These are phyloP conservation scores for Limnanthes douglasii DNA, from an alignment of 345 rosid species.

Conservation along the genomic window DNA sequence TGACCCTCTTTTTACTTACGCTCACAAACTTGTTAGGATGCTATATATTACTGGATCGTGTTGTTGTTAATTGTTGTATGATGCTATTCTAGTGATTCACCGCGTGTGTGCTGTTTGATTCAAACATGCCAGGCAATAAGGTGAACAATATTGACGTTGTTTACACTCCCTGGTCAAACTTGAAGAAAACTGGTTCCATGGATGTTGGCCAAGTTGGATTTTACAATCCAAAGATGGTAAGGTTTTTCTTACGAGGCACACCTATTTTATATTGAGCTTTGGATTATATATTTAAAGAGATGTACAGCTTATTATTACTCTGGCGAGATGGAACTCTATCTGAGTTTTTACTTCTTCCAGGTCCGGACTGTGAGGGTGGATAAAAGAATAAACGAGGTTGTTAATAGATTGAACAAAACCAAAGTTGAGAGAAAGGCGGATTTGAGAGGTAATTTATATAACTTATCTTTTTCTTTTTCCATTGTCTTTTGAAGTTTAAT, in stretches of 20 bases:
- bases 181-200: conserved; percentile 95
- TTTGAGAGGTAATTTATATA: conserved; percentile 67
- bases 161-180: conserved; percentile 91
- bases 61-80: conserved; percentile 9
- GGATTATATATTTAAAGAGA: neutral
- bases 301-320: no score
- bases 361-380: conserved; percentile 87
- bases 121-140: conserved; percentile 65
- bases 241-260: conserved; percentile 8
- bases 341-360: conserved; percentile 19
- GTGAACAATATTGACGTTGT: conserved; percentile 90
- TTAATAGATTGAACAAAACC: conserved; percentile 88
- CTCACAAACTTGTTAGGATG: no score
- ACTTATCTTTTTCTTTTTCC: no score
- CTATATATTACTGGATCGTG: no score
- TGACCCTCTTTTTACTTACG: no score
- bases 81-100: conserved; percentile 5
- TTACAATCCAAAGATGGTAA: conserved; percentile 77
- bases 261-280: neutral
- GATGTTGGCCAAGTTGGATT: conserved; percentile 99
- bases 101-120: neutral
- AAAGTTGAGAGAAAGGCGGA: conserved; percentile 89
- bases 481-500: no score
- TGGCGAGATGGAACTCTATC: conserved; percentile 4
- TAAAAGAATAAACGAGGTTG: conserved; percentile 80